Base-by-base conservation (phyloP, 2,329 filamentous ascomycete genomes). In the Neurospora crassa region DNA sequence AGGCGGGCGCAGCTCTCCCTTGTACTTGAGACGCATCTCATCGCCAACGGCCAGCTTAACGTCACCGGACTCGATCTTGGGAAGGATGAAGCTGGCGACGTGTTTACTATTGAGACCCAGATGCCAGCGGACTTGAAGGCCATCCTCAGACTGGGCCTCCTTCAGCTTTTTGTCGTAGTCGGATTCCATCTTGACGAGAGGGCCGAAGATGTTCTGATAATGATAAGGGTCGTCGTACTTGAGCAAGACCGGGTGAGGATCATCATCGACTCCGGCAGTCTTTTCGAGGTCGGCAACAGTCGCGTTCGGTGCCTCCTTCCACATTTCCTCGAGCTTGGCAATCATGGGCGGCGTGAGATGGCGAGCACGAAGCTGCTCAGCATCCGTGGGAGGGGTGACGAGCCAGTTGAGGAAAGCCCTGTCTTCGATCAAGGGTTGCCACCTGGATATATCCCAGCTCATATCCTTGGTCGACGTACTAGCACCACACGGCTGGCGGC, bases 101-200 rank as follows among this genome's bases (percentile, higher is more conserved):
- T 98, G 94, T 84, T 98, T 99, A 84, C 97, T 97, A 84, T 99
- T 99, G 67, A 99, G 85, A 75, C 94, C 96, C 76, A 93, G 90
- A 78, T 97, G 93, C 96, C 96, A 99, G 70, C 93, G 91, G 72
- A 99, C 94, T 53, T 94, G 88, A 53, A 99, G 84, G n/a, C 92
- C 92, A 82, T 99, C 96, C 82, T 99, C 96, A 1, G 94, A 97
- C 80, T 99, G 96, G 0, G 95, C 94, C 80, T 99, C 96, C 83
- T 99, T 99, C 77, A 99, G 87, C 82, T 99, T 98, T 81, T 96
- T 95, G 81, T 99, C 96, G 79, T 99, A 99, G 82, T 99, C 96
- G 63, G 96, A 97, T 81, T 99, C 96, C 82, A 99, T 99, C 84
- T 98, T 99, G 78, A 99, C 96, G 16, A 99, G 86, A 0, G 96